Base-by-base conservation (phyloP, 495 filamentous ascomycete species). In the Penicillium argentinense region DNA sequence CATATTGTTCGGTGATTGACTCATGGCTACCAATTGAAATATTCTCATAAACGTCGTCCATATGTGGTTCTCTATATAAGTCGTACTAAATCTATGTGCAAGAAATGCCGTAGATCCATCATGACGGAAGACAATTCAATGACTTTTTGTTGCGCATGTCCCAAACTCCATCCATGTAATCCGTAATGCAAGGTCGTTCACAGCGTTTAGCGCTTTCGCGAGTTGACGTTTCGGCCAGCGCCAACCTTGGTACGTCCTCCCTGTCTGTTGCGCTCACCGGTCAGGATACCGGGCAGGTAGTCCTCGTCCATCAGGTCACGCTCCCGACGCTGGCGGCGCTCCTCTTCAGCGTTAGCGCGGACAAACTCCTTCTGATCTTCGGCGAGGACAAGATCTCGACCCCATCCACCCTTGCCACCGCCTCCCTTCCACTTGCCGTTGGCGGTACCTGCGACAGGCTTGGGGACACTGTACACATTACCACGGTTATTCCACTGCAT, bases 291-390 rank as follows among this genome's bases (percentile, higher is more conserved):
- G 0, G 95, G 93, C 46, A 97, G 68, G 60, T 92, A 95, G 67
- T 97, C 93, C 53, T 90, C 84, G 63, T 97, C 92, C 92, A 98
- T 90, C 45, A 96, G 66, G 73, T 96, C 89, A 48, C 77, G 83
- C 61, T 88, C 82, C 14, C 65, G 65, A 4, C 69, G 66, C 60
- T 84, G 83, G 43, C 74, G 72, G 59, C 84, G 83, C 49, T 75
- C 76, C 63, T 84, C 75, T 56, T 83, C 76, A 9, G 73, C 76
- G 6, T 78, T 66, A 49, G 85, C 85, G 49, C 79, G 71, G 28
- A 75, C 59, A 63, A 88, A 97, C 72, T 98, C 95, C 70, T 97
- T 95, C 74, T 98, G 93, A 64, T 98, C 93, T 69, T 96, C 91
- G 1, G 92, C 79, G 2, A 98, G 73, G 37, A 98, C 89, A 49